A percentile compares a stretch with the other conserved stretches of the same genome.
Evolutionary conservation across 2,329 filamentous ascomycete species (phyloP).

Genomic region (Colletotrichum sp.): DNA sequence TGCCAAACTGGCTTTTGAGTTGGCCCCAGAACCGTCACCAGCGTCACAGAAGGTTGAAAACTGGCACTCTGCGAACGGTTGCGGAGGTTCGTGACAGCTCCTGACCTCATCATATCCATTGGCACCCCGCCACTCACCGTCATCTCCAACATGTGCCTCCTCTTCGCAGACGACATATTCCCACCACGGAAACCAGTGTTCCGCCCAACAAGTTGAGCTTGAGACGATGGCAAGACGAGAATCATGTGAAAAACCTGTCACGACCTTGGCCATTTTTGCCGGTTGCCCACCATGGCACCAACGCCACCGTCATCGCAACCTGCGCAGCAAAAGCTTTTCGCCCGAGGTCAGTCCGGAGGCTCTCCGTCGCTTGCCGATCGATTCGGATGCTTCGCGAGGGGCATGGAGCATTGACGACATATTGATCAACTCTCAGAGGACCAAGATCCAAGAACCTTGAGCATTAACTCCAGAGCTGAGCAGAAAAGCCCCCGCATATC

Average conservation of each 20-base stretch:
- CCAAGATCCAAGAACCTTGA: not conserved
- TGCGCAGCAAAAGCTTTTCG: not conserved
- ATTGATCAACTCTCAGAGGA: not conserved
- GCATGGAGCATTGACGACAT: not conserved
- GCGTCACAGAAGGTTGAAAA: not conserved
- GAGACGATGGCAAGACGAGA: not conserved
- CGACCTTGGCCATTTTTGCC: not conserved
- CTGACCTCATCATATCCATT: constrained; percentile 7
- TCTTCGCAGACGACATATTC: not conserved
- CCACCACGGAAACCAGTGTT: not conserved
- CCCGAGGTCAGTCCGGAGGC: constrained; percentile 3
- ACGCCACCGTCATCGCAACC: not conserved
- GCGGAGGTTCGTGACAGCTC: not conserved
- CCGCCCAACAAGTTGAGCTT: not conserved
- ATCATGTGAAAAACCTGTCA: not conserved
- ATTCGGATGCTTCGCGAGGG: not conserved
- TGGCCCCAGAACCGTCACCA: not conserved
- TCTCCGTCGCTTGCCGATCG: not conserved
- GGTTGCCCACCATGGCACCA: not conserved
- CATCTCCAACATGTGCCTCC: not conserved
- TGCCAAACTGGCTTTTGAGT: not conserved
- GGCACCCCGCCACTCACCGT: not conserved
- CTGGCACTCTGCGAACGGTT: not conserved
- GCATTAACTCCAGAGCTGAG: not conserved
- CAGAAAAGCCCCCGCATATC: not conserved